phyloP scores from a whole-genome alignment of 2,329 filamentous ascomycete genomes.

The Nemania abortiva region DNA sequence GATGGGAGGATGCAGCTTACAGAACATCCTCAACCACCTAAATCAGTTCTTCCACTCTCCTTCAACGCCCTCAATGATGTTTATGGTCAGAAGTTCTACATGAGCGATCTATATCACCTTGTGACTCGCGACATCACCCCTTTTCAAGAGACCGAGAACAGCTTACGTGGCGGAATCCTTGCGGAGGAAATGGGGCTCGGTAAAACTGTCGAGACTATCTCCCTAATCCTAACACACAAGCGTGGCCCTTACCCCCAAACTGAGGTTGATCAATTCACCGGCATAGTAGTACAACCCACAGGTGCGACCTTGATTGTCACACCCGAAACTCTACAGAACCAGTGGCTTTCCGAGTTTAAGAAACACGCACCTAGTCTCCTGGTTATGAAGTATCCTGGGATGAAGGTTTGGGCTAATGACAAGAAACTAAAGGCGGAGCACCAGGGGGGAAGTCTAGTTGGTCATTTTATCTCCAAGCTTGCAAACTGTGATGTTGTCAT shows the following conservation, averaged over 20 bases:
- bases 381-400: constrained; percentile 69
- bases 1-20: constrained; percentile 44
- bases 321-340: constrained; percentile 66
- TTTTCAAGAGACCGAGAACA: constrained; percentile 58
- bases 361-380: constrained; percentile 69
- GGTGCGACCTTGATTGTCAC: constrained; percentile 72
- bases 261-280: constrained; percentile 56
- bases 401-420: constrained; percentile 50
- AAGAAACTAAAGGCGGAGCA: constrained; percentile 3
- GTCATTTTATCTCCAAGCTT: constrained; percentile 58
- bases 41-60: constrained; percentile 54
- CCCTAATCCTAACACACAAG: constrained; percentile 74
- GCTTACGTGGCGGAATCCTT: constrained; percentile 72
- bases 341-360: constrained; percentile 72
- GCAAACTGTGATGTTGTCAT: constrained; percentile 69
- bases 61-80: constrained; percentile 61
- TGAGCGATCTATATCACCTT: constrained; percentile 72
- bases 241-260: constrained; percentile 50
- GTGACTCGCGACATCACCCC: constrained; percentile 62
- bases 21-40: constrained; percentile 39
- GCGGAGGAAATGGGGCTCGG: constrained; percentile 88
- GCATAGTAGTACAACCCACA: constrained; percentile 60
- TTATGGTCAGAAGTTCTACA: constrained; percentile 53
- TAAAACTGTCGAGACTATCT: constrained; percentile 82
- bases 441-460: constrained; percentile 51